Percentiles rank a stretch among this genome's conserved stretches.
Conservation (phyloP, 1,284 basidiomycete genomes). For the Microbotryum silenes-acaulis region DNA sequence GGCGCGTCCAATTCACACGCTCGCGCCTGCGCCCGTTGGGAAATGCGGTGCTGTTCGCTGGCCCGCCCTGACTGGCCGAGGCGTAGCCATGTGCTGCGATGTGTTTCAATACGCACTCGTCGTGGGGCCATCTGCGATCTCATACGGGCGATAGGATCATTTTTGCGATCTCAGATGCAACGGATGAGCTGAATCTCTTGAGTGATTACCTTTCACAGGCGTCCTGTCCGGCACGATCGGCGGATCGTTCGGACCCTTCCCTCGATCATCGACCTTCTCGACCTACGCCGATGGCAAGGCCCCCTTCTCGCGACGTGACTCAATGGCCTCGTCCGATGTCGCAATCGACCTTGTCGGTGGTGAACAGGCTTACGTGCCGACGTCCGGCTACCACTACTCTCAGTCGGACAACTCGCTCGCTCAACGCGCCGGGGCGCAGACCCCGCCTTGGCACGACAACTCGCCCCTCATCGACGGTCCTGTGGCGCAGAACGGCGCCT, state of each 20-base stretch:
- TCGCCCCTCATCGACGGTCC: not conserved
- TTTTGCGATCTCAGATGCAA: too few relatives aligned
- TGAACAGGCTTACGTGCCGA: slow-evolving; percentile 1
- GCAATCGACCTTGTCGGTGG: slow-evolving; percentile 13
- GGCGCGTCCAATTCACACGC: too few relatives aligned
- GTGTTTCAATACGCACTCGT: too few relatives aligned
- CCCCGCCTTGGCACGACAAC: not conserved
- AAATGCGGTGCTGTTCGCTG: too few relatives aligned
- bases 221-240: slow-evolving; percentile 21
- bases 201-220: slow-evolving; percentile 2
- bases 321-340: slow-evolving; percentile 24
- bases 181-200: too few relatives aligned
- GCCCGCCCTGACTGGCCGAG: too few relatives aligned
- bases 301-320: slow-evolving; percentile 13
- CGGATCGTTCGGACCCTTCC: slow-evolving; percentile 24
- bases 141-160: too few relatives aligned
- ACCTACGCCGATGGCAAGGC: not conserved
- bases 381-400: not conserved
- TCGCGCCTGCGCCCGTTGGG: too few relatives aligned
- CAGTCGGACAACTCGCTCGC: not conserved
- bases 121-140: too few relatives aligned
- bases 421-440: slow-evolving; percentile 1
- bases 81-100: too few relatives aligned
- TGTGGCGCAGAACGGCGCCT: not conserved
- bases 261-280: slow-evolving; percentile 11